These are phyloP conservation scores for Haberlea rhodopensis DNA, from an alignment of 257 asterid genomes.

Conservation along the genomic window DNA sequence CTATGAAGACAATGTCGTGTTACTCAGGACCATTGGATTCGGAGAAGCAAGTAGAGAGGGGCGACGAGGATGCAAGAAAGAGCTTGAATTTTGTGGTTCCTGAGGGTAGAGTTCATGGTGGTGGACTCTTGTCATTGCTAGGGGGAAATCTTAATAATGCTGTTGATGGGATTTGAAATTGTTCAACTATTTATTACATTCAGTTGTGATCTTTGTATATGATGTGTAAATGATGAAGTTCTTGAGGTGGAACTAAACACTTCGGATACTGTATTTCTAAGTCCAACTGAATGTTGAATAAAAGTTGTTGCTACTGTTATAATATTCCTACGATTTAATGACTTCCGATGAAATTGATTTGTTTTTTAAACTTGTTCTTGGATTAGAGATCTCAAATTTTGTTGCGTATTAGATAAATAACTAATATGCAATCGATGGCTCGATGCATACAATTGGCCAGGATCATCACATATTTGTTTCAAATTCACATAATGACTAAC, in stretches of 20 bases:
- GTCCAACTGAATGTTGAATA: constrained; percentile 28
- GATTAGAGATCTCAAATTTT: too few relatives aligned
- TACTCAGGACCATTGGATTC: constrained; percentile 33
- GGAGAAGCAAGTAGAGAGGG: constrained; percentile 43
- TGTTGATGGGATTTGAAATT: constrained; percentile 36
- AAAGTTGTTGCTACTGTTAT: constrained; percentile 16
- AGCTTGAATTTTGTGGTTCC: constrained; percentile 47
- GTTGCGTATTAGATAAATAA: too few relatives aligned
- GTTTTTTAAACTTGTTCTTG: too few relatives aligned
- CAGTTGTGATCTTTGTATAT: constrained; percentile 20
- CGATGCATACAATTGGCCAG: too few relatives aligned
- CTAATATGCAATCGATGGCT: too few relatives aligned
- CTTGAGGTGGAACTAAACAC: constrained; percentile 22
- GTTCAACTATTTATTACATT: constrained; percentile 1
- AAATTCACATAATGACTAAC: too few relatives aligned
- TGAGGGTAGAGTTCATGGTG: constrained; percentile 95
- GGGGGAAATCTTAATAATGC: constrained; percentile 64
- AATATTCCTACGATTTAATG: neutral
- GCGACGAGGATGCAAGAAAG: constrained; percentile 28
- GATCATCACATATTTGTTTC: too few relatives aligned
- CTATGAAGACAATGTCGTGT: constrained; percentile 66
- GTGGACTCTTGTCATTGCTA: constrained; percentile 82
- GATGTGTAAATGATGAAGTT: constrained; percentile 21
- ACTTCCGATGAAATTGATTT: too few relatives aligned
- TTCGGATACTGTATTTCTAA: constrained; percentile 15